Evolutionary conservation across 1,284 basidiomycete genomes (phyloP), one percentile per base, ranked within the genome.

Genomic region (Boletus sp.): DNA sequence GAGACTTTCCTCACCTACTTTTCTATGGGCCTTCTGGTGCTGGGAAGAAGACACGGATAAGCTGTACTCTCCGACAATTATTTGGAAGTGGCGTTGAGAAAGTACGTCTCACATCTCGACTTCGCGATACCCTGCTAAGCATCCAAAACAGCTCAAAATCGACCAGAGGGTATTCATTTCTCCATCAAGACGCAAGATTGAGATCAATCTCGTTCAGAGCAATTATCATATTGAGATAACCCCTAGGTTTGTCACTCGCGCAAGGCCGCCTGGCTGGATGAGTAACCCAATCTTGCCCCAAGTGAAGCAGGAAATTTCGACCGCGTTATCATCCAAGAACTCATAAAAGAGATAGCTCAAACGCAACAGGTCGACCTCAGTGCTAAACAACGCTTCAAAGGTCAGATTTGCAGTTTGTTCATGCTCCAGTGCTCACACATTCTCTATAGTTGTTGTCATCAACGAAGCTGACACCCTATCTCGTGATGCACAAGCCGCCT

Each of bases 181-280:
- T 0, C 95, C 96, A 0, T 94, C 92, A 9, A 92, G 88, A 64
- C 81, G 94, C 51, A 98, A 97, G 69, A 77, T 99, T 26, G 95
- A 99, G 65, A 86, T 99, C 60, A 98, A 98, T 66, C 78, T 99
- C 51, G 95, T 99, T 8, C 90, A 97, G 72, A 92, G 90, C 69
- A 97, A 96, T 69, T 99, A 88, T 66, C 95, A 99, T 70, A 88
- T 99, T 41, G 95, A 99, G 69, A 84, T 99, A 49, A 99, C 96
- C 0, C 96, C 96, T 0, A 95, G 91, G 91, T 91, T 46, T 35
- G 77, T 61, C 33, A 8, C n/a, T 33, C 16, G 27, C 8, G 5
- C 9, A 8, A 41, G 10, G 16, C 17, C 41, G 13, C 33, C 12
- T 33, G 13, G 35, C 13, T 13, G 23, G 23, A 34, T 10, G 37